A percentile compares a stretch with the other conserved stretches of the same genome.
These are phyloP conservation scores for Serendipita indica DNA, from an alignment of 768 basidiomycete genomes.

Conservation along the genomic window DNA sequence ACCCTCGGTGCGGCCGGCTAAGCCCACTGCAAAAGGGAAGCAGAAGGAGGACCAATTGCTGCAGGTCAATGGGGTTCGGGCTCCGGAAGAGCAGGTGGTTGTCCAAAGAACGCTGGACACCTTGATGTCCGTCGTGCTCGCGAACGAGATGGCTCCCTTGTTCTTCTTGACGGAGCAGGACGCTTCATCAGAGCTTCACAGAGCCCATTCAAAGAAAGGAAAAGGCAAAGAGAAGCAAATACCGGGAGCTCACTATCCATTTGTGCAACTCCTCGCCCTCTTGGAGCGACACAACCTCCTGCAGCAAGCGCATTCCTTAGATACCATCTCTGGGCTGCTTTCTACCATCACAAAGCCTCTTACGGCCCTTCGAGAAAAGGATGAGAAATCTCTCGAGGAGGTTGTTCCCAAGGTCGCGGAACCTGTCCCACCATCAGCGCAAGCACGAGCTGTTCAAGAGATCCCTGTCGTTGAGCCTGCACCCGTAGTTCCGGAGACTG, in stretches of 20 bases:
- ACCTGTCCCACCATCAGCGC: neutral
- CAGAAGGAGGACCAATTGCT: slow-evolving; percentile 45
- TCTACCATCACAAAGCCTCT: slow-evolving; percentile 82
- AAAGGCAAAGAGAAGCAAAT: slow-evolving; percentile 87
- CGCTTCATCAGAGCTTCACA: slow-evolving; percentile 59
- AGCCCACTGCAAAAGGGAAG: slow-evolving; percentile 40
- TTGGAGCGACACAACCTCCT: slow-evolving; percentile 78
- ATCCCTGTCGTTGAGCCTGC: slow-evolving; percentile 12
- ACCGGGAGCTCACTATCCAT: slow-evolving; percentile 73
- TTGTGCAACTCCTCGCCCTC: slow-evolving; percentile 75
- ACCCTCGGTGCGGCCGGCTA: slow-evolving; percentile 53
- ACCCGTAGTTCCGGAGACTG: slow-evolving; percentile 4
- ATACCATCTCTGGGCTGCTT: slow-evolving; percentile 76
- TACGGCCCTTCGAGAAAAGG: slow-evolving; percentile 36
- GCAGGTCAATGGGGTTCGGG: slow-evolving; percentile 30
- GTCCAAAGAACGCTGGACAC: slow-evolving; percentile 91
- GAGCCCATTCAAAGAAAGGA: slow-evolving; percentile 62
- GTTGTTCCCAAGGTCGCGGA: slow-evolving; percentile 3
- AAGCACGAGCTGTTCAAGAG: slow-evolving; percentile 15
- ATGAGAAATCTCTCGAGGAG: slow-evolving; percentile 24
- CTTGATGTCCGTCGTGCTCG: slow-evolving; percentile 69
- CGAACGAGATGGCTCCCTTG: slow-evolving; percentile 69
- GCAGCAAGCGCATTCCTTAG: slow-evolving; percentile 80
- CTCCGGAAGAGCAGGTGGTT: slow-evolving; percentile 62
- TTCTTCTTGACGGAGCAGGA: slow-evolving; percentile 98